Conservation (phyloP, 305 asterid genomes). For the Fraxinus ornus region DNA sequence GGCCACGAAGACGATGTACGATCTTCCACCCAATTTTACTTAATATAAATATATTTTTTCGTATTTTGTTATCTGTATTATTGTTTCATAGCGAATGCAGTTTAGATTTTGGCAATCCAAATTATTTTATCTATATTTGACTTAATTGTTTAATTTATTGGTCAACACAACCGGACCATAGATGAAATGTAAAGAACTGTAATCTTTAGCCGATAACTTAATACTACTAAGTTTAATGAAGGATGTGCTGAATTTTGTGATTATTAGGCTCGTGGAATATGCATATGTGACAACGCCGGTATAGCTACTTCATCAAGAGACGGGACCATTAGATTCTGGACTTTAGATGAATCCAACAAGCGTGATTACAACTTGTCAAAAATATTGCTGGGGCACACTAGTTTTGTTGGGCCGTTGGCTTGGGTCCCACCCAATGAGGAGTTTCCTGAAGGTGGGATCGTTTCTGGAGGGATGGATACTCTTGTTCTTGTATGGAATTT, state of each 20-base stretch:
- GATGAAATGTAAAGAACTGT: neutral
- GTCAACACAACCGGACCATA: slow-evolving; percentile 1
- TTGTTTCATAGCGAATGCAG: neutral
- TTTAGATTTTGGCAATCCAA: neutral
- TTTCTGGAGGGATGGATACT: slow-evolving; percentile 97
- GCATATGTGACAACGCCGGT: slow-evolving; percentile 73
- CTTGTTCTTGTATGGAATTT: slow-evolving; percentile 78
- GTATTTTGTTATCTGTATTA: neutral
- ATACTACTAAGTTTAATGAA: slow-evolving; percentile 3
- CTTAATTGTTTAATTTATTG: slow-evolving; percentile 12
- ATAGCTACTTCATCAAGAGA: slow-evolving; percentile 97
- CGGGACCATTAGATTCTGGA: slow-evolving; percentile 80
- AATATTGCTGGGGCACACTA: slow-evolving; percentile 83
- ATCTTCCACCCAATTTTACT: neutral
- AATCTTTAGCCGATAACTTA: neutral
- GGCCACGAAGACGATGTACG: slow-evolving; percentile 97
- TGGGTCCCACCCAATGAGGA: slow-evolving; percentile 80
- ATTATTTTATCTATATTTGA: slow-evolving; percentile 2
- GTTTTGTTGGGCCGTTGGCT: slow-evolving; percentile 92
- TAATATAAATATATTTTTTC: neutral
- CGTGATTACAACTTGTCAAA: slow-evolving; percentile 58
- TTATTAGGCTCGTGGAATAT: slow-evolving; percentile 84
- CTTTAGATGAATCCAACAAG: slow-evolving; percentile 51
- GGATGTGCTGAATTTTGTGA: slow-evolving; percentile 11
- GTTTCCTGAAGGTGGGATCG: slow-evolving; percentile 79